These are phyloP conservation scores for Boletus reticuloceps DNA, from an alignment of 768 basidiomycete species.

Conservation along the genomic window DNA sequence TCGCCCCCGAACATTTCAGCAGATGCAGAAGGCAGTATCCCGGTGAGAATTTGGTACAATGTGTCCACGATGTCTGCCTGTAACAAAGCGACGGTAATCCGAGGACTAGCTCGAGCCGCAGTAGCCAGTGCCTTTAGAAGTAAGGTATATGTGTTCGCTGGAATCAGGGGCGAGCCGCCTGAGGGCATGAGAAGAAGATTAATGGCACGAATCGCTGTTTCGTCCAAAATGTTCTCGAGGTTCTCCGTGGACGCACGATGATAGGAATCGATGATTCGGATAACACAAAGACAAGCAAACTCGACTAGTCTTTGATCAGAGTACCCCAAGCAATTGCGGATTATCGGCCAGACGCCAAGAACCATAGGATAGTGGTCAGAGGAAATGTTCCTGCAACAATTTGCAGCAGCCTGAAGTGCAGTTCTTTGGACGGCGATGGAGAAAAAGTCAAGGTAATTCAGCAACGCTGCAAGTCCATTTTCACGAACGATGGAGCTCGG, in stretches of 20 bases:
- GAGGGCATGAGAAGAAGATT: constrained; percentile 83
- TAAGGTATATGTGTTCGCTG: constrained; percentile 84
- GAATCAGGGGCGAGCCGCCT: constrained; percentile 82
- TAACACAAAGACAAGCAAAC: constrained; percentile 92
- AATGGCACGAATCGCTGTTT: constrained; percentile 75
- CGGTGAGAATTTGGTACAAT: constrained; percentile 92
- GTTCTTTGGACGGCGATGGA: constrained; percentile 97
- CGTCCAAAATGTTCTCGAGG: constrained; percentile 82
- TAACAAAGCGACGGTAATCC: constrained; percentile 79
- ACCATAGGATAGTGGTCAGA: constrained; percentile 89
- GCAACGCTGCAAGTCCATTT: constrained; percentile 87
- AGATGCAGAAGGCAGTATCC: constrained; percentile 75
- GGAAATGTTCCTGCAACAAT: constrained; percentile 92
- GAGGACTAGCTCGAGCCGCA: constrained; percentile 83
- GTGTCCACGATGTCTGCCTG: constrained; percentile 94
- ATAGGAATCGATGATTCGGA: constrained; percentile 91
- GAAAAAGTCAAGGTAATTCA: constrained; percentile 98
- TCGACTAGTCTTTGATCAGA: constrained; percentile 97
- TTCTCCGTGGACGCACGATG: constrained; percentile 81
- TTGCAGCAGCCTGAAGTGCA: constrained; percentile 93
- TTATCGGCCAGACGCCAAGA: constrained; percentile 85
- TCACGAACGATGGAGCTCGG: constrained; percentile 95
- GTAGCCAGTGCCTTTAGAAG: constrained; percentile 85
- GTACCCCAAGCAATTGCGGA: constrained; percentile 88
- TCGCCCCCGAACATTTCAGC: constrained; percentile 51